These are phyloP conservation scores for Besnoitia besnoiti DNA, from an alignment of 169 alveolate genomes.

Conservation along the genomic window DNA sequence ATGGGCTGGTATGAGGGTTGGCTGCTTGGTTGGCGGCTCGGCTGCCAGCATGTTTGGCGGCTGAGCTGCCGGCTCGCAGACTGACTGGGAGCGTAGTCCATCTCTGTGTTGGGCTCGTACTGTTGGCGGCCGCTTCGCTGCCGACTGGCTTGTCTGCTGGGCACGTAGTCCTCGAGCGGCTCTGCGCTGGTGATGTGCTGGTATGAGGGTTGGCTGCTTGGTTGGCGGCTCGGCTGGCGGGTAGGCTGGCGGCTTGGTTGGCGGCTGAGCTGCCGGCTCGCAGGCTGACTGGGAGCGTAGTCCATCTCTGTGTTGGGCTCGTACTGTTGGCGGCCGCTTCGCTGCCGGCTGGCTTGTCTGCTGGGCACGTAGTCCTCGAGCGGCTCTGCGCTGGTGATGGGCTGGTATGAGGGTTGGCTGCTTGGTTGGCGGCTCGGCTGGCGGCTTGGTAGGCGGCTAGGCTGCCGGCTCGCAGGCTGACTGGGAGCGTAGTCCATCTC, in stretches of 20 bases:
- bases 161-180: not conserved
- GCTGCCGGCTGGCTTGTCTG: no score
- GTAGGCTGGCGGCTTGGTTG: conserved; percentile 30
- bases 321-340: no score
- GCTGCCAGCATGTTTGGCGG: no score
- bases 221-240: conserved; percentile 28
- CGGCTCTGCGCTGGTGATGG: not conserved
- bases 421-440: conserved; percentile 34
- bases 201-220: not conserved
- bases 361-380: not conserved
- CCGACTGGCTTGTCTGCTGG: not conserved
- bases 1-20: no score
- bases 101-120: no score
- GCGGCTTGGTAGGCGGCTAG: not conserved
- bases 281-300: no score
- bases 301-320: no score
- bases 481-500: not conserved
- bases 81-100: no score
- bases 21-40: no score
- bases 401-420: not conserved
- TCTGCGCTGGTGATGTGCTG: not conserved
- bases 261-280: conserved; percentile 23
- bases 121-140: not conserved
- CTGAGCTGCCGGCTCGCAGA: no score
- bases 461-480: not conserved